phyloP scores from a whole-genome alignment of 1,284 basidiomycete genomes.

The Cystobasidium pallidum region DNA sequence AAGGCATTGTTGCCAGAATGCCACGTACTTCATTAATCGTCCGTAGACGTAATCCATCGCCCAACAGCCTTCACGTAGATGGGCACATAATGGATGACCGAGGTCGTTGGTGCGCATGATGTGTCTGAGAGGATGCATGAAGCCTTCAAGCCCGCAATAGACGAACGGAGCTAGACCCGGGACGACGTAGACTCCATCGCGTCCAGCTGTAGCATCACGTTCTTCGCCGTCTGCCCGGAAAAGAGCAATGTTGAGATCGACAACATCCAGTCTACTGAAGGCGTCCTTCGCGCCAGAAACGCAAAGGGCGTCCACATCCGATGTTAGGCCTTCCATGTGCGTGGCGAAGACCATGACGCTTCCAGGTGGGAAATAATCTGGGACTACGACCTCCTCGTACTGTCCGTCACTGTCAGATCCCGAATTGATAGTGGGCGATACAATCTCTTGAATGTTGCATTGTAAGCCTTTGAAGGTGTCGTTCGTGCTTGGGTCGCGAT shows the following conservation, averaged over 20 bases:
- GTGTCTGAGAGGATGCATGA: constrained; percentile 83
- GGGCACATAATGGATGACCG: constrained; percentile 83
- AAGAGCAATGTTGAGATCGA: constrained; percentile 83
- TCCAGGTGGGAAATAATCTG: constrained; percentile 85
- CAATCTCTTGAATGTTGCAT: constrained; percentile 69
- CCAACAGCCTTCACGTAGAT: constrained; percentile 84
- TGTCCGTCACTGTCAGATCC: constrained; percentile 69
- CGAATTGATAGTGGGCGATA: constrained; percentile 52
- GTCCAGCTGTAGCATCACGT: constrained; percentile 71
- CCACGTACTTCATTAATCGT: constrained; percentile 71
- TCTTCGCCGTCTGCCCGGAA: constrained; percentile 88
- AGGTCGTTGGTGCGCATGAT: constrained; percentile 87
- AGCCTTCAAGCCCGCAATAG: constrained; percentile 92
- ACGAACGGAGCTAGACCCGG: constrained; percentile 72
- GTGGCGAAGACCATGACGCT: constrained; percentile 89
- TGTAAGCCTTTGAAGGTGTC: constrained; percentile 72
- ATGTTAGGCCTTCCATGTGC: constrained; percentile 68
- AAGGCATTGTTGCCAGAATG: constrained; percentile 25
- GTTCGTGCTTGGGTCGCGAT: constrained; percentile 65
- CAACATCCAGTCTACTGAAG: constrained; percentile 73
- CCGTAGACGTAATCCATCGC: constrained; percentile 79
- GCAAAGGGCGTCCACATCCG: constrained; percentile 71
- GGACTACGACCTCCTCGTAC: constrained; percentile 76
- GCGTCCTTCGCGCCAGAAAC: constrained; percentile 69
- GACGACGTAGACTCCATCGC: constrained; percentile 74